Conservation (phyloP, 768 basidiomycete genomes). For the Atractiella rhizophila region DNA sequence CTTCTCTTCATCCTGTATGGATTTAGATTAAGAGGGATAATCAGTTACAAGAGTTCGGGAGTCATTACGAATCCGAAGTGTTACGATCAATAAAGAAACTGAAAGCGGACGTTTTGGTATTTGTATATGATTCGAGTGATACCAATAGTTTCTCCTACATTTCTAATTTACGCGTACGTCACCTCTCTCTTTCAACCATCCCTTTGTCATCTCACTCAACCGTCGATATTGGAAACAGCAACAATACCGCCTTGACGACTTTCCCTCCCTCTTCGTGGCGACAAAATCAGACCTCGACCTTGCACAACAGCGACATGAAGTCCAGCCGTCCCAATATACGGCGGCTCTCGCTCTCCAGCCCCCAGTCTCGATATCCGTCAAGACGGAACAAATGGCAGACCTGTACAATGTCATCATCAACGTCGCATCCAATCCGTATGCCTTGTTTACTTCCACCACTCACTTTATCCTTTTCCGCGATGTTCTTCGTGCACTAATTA, state of each 20-base stretch:
- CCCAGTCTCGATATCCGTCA: conserved; percentile 79
- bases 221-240: conserved; percentile 33
- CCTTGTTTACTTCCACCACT: background rate
- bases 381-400: conserved; percentile 56
- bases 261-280: conserved; percentile 90
- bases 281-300: conserved; percentile 95
- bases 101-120: conserved; percentile 78
- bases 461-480: conserved; percentile 21
- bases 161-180: conserved; percentile 64
- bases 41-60: conserved; percentile 91
- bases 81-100: conserved; percentile 71
- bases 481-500: conserved; percentile 1
- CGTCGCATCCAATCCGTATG: conserved; percentile 62
- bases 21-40: background rate
- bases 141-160: conserved; percentile 98
- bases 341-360: conserved; percentile 66
- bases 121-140: conserved; percentile 91
- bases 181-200: background rate
- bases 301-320: conserved; percentile 88
- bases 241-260: conserved; percentile 85
- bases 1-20: background rate
- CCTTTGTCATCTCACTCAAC: background rate
- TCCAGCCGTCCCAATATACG: conserved; percentile 94
- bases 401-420: conserved; percentile 64
- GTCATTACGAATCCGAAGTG: conserved; percentile 74